phyloP scores from a whole-genome alignment of 164 flowering plant species.

The Vitis riparia region DNA sequence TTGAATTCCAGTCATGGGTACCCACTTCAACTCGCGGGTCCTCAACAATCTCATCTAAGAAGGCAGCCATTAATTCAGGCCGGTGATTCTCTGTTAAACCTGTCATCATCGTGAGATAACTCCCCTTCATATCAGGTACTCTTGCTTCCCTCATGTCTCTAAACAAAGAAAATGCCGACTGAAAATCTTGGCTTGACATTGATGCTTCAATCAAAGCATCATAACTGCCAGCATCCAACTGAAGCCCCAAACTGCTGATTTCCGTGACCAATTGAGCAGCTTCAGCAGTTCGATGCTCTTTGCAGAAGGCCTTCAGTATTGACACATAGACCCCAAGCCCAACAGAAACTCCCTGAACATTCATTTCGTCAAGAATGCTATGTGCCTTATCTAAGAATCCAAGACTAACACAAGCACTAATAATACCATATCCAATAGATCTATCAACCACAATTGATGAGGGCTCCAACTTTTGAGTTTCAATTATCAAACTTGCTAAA shows the following conservation, averaged over 20 bases:
- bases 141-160: constrained; percentile 91
- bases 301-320: constrained; percentile 80
- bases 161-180: constrained; percentile 83
- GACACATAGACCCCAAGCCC: constrained; percentile 90
- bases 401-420: constrained; percentile 74
- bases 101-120: constrained; percentile 95
- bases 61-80: constrained; percentile 96
- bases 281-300: constrained; percentile 81
- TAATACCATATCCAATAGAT: constrained; percentile 74
- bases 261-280: constrained; percentile 87
- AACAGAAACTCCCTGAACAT: constrained; percentile 60
- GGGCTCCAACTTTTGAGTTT: constrained; percentile 72
- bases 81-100: constrained; percentile 86
- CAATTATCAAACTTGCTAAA: constrained; percentile 60
- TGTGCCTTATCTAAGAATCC: constrained; percentile 84
- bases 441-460: constrained; percentile 36
- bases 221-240: constrained; percentile 58
- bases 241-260: constrained; percentile 63
- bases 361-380: constrained; percentile 78
- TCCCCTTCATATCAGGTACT: constrained; percentile 61
- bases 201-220: constrained; percentile 84
- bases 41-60: constrained; percentile 84
- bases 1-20: constrained; percentile 97
- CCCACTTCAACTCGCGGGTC: constrained; percentile 86
- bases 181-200: constrained; percentile 92